phyloP scores from a whole-genome alignment of 495 filamentous ascomycete species.

The Hypomontagnella monticulosa region DNA sequence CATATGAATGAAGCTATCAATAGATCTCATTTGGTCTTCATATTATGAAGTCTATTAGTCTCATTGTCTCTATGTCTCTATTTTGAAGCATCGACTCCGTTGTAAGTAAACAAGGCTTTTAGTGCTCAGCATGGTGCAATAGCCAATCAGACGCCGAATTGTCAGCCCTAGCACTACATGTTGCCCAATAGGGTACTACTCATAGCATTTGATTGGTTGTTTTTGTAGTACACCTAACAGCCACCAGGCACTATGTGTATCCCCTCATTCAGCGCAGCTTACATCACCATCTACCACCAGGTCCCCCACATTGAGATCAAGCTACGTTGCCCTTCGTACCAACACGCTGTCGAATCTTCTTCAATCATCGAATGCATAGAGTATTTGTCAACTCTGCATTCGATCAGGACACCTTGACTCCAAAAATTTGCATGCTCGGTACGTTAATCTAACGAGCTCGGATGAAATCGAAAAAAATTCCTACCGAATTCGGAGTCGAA shows the following conservation, averaged over 20 bases:
- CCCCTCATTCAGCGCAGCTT: background rate
- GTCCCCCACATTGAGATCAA: background rate
- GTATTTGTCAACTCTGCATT: background rate
- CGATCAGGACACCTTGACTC: background rate
- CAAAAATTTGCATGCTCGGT: conserved; percentile 7
- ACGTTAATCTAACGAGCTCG: conserved; percentile 17
- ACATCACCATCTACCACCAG: background rate
- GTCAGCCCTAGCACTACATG: background rate
- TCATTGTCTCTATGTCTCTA: too few relatives aligned
- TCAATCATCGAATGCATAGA: background rate
- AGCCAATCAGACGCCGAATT: background rate
- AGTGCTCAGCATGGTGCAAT: background rate
- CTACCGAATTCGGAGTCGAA: conserved; percentile 18
- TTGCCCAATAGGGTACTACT: background rate
- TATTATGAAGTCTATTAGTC: too few relatives aligned
- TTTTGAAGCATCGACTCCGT: too few relatives aligned
- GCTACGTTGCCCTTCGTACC: background rate
- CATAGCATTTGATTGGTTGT: background rate
- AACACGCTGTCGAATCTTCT: background rate
- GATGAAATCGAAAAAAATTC: conserved; percentile 3
- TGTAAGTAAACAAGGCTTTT: conserved; percentile 2
- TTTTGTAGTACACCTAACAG: background rate
- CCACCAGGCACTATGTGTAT: background rate
- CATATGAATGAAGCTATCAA: too few relatives aligned
- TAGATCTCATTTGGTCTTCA: too few relatives aligned